Percentiles rank a stretch among this genome's conserved stretches.
Evolutionary conservation across 1,284 basidiomycete species (phyloP).

Genomic region (Naganishia cerealis): DNA sequence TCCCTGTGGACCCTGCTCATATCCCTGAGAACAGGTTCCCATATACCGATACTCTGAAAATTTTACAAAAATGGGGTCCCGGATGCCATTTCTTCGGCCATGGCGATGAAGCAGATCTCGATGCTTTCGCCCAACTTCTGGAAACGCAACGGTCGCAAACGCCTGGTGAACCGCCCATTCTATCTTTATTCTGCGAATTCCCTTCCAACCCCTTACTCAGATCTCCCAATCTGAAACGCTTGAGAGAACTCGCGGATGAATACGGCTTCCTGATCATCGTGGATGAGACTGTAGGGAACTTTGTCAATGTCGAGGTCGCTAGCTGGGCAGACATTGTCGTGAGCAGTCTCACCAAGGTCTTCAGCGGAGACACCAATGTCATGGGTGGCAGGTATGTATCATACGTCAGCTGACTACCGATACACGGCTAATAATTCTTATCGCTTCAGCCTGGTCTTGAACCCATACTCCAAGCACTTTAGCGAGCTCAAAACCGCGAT

Average conservation of each 20-base stretch:
- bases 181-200: slow-evolving; percentile 70
- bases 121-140: slow-evolving; percentile 68
- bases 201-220: slow-evolving; percentile 91
- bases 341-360: slow-evolving; percentile 90
- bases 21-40: slow-evolving; percentile 69
- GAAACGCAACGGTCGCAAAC: slow-evolving; percentile 54
- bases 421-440: slow-evolving; percentile 3
- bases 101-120: slow-evolving; percentile 74
- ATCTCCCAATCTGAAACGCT: slow-evolving; percentile 73
- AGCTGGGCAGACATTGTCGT: slow-evolving; percentile 90
- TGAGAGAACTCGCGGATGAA: slow-evolving; percentile 80
- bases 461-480: slow-evolving; percentile 74
- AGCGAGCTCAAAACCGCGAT: slow-evolving; percentile 64
- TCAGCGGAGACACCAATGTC: slow-evolving; percentile 91
- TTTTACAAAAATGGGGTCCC: slow-evolving; percentile 94
- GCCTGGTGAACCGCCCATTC: slow-evolving; percentile 49
- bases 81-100: slow-evolving; percentile 87
- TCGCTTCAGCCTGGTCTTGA: slow-evolving; percentile 72
- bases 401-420: background rate
- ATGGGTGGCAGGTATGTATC: slow-evolving; percentile 87
- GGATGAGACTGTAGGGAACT: slow-evolving; percentile 96
- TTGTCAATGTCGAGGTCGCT: slow-evolving; percentile 89
- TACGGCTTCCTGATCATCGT: slow-evolving; percentile 85
- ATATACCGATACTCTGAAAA: slow-evolving; percentile 95
- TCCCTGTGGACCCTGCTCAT: slow-evolving; percentile 23